A percentile compares a stretch with the other conserved stretches of the same genome.
Conservation (phyloP, 768 basidiomycete species). For the Saitozyma sp. region DNA sequence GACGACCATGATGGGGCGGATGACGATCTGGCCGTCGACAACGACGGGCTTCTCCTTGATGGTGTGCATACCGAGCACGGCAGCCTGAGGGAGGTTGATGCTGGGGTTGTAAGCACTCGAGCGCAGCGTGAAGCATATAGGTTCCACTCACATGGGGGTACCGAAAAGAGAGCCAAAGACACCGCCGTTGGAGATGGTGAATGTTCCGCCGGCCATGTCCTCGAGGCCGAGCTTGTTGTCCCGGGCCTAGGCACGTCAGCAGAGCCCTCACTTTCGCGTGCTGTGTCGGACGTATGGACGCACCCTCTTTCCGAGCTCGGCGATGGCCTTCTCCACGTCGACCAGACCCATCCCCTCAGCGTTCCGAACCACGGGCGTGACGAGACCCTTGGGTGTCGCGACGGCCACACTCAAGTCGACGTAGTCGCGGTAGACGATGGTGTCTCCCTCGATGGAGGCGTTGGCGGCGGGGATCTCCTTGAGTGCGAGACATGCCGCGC, state of each 20-base stretch:
- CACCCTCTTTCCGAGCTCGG: constrained; percentile 79
- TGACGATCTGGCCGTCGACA: constrained; percentile 90
- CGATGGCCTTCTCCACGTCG: constrained; percentile 90
- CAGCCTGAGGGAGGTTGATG: constrained; percentile 93
- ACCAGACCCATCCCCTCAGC: constrained; percentile 81
- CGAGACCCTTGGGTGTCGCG: constrained; percentile 93
- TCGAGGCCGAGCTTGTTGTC: constrained; percentile 94
- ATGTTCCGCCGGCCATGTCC: constrained; percentile 98
- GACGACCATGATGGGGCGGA: constrained; percentile 84
- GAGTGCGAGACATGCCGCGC: constrained; percentile 77
- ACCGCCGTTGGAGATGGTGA: constrained; percentile 98
- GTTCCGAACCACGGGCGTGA: constrained; percentile 93
- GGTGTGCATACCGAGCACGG: constrained; percentile 94
- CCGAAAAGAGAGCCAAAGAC: constrained; percentile 97
- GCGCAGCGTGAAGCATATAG: background rate
- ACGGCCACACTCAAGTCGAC: constrained; percentile 93
- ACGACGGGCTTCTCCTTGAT: constrained; percentile 91
- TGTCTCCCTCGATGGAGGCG: constrained; percentile 83
- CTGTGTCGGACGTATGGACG: constrained; percentile 7
- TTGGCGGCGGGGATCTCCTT: constrained; percentile 92
- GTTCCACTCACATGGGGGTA: constrained; percentile 71
- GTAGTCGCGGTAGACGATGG: constrained; percentile 73
- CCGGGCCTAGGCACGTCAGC: constrained; percentile 60
- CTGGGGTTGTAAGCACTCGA: constrained; percentile 22
- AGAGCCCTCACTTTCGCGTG: background rate